Conservation (phyloP, 2,329 filamentous ascomycete species). For the Aspergillus amoenus region DNA sequence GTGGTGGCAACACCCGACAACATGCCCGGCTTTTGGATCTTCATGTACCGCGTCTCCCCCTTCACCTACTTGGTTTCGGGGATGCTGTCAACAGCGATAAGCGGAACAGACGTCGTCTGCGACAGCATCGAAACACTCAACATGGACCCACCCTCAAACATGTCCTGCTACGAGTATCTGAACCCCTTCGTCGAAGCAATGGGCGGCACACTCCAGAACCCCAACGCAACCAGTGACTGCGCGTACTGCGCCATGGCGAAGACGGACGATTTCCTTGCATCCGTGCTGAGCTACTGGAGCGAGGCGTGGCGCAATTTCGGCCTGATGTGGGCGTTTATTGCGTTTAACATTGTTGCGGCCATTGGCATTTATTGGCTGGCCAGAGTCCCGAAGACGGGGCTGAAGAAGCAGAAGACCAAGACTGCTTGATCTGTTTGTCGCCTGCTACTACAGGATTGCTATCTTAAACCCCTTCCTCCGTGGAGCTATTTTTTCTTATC, state of each 20-base stretch:
- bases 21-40: slow-evolving; percentile 73
- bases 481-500: no score
- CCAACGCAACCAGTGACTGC: slow-evolving; percentile 47
- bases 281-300: slow-evolving; percentile 42
- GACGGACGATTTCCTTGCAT: slow-evolving; percentile 50
- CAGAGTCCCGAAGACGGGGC: slow-evolving; percentile 48
- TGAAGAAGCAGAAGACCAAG: no score
- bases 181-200: slow-evolving; percentile 34
- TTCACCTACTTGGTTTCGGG: slow-evolving; percentile 62
- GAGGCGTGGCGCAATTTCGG: slow-evolving; percentile 68
- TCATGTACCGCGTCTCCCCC: slow-evolving; percentile 70
- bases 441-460: no score
- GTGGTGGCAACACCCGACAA: slow-evolving; percentile 52
- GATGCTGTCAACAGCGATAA: slow-evolving; percentile 41
- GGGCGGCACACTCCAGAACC: slow-evolving; percentile 47
- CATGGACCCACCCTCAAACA: slow-evolving; percentile 52
- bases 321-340: slow-evolving; percentile 65
- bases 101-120: slow-evolving; percentile 31
- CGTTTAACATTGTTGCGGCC: slow-evolving; percentile 62
- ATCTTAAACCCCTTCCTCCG: no score
- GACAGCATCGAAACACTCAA: slow-evolving; percentile 32
- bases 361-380: slow-evolving; percentile 63
- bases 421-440: no score
- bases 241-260: slow-evolving; percentile 48
- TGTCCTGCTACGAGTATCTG: slow-evolving; percentile 60